These are phyloP conservation scores for Neurospora tetraspora DNA, from an alignment of 495 filamentous ascomycete species.

Conservation along the genomic window DNA sequence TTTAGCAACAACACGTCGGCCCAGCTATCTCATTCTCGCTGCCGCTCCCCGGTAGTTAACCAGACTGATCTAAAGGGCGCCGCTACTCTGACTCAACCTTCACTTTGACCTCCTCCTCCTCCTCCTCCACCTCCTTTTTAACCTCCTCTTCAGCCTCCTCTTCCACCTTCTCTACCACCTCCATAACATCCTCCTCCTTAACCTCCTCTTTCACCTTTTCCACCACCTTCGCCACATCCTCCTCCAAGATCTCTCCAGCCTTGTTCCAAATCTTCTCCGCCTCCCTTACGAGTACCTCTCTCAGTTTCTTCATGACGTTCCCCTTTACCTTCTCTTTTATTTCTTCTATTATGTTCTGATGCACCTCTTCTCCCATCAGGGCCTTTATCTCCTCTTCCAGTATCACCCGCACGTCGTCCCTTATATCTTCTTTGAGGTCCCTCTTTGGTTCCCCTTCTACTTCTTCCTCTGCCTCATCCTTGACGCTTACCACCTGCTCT, in stretches of 20 bases:
- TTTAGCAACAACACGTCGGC: not conserved
- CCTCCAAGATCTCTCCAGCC: not conserved
- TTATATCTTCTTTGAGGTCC: not conserved
- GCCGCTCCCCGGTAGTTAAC: no score
- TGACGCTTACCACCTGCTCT: no score
- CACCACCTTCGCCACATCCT: not conserved
- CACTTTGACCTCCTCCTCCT: not conserved
- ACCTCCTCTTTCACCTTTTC: not conserved
- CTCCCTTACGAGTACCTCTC: not conserved
- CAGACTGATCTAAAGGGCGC: not conserved
- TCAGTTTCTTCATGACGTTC: fast-evolving
- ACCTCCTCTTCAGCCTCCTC: not conserved
- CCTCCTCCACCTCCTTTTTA: not conserved
- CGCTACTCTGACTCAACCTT: not conserved
- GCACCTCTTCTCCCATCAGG: not conserved
- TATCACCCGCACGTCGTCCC: not conserved
- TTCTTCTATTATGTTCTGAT: not conserved
- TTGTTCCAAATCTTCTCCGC: fast-evolving
- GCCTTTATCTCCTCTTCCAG: not conserved
- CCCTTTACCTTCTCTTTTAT: not conserved
- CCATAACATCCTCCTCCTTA: not conserved
- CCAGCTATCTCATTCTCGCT: not conserved
- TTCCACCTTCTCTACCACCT: not conserved
- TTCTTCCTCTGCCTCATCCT: no score
- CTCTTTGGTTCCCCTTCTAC: not conserved